These are phyloP conservation scores for Hygrophorus russula DNA, from an alignment of 768 basidiomycete species.

Conservation along the genomic window DNA sequence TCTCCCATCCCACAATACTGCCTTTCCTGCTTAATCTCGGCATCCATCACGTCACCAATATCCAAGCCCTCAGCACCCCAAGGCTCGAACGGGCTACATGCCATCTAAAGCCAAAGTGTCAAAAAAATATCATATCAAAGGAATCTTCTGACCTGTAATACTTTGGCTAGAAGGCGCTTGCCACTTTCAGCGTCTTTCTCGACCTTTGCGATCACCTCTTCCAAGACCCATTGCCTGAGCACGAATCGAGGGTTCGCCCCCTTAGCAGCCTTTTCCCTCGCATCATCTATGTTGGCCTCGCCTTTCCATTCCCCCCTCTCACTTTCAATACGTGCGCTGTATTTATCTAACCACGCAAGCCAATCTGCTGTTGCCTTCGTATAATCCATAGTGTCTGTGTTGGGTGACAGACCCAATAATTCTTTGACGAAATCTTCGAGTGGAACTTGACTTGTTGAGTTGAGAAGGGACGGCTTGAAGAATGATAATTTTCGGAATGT, in stretches of 20 bases:
- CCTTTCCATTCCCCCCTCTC: slow-evolving; percentile 38
- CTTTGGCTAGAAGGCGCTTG: slow-evolving; percentile 63
- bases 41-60: slow-evolving; percentile 34
- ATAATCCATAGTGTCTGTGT: slow-evolving; percentile 31
- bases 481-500: slow-evolving; percentile 65
- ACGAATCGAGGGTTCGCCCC: slow-evolving; percentile 83
- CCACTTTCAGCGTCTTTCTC: slow-evolving; percentile 56
- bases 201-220: slow-evolving; percentile 77
- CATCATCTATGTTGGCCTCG: slow-evolving; percentile 26
- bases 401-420: slow-evolving; percentile 37
- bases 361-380: slow-evolving; percentile 39
- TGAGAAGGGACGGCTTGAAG: slow-evolving; percentile 40
- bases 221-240: slow-evolving; percentile 89
- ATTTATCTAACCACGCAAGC: slow-evolving; percentile 53
- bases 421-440: slow-evolving; percentile 31
- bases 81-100: slow-evolving; percentile 68
- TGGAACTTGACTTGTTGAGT: slow-evolving; percentile 4
- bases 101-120: slow-evolving; percentile 49
- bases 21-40: slow-evolving; percentile 58
- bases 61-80: slow-evolving; percentile 73
- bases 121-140: slow-evolving; percentile 1
- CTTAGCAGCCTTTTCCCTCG: slow-evolving; percentile 39
- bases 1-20: slow-evolving; percentile 73
- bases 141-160: slow-evolving; percentile 55
- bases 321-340: slow-evolving; percentile 43